A percentile compares a stretch with the other conserved stretches of the same genome.
These are phyloP conservation scores for Panicum miliaceum DNA, from an alignment of 176 grass and related monocot species.

Conservation along the genomic window DNA sequence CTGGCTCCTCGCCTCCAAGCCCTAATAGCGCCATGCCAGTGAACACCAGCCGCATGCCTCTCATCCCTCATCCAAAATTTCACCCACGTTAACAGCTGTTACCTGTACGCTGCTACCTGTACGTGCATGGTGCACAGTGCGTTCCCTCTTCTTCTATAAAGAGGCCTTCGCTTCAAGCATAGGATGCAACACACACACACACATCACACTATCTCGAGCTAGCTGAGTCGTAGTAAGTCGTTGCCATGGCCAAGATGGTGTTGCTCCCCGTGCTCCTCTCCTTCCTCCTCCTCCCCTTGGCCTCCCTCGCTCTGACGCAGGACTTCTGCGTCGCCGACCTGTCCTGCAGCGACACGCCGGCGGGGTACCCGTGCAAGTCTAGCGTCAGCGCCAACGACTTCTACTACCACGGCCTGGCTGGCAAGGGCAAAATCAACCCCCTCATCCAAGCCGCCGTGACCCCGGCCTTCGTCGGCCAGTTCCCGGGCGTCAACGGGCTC, in stretches of 20 bases:
- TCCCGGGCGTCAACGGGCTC: slow-evolving; percentile 78
- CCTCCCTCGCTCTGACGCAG: slow-evolving; percentile 46
- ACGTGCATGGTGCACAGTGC: background rate
- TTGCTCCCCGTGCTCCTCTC: slow-evolving; percentile 47
- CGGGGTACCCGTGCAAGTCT: slow-evolving; percentile 68
- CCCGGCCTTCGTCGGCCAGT: slow-evolving; percentile 71
- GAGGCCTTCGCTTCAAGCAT: background rate
- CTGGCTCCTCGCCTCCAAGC: slow-evolving; percentile 10
- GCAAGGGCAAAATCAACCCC: slow-evolving; percentile 50
- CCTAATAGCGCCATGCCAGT: slow-evolving; percentile 19
- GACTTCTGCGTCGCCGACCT: slow-evolving; percentile 84
- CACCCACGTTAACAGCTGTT: slow-evolving; percentile 20
- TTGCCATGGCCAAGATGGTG: slow-evolving; percentile 52
- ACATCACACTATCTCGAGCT: background rate
- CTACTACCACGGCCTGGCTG: slow-evolving; percentile 54
- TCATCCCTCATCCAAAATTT: slow-evolving; percentile 28
- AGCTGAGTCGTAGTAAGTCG: background rate
- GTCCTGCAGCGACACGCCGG: slow-evolving; percentile 55
- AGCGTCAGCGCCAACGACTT: slow-evolving; percentile 57
- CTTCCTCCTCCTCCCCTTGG: slow-evolving; percentile 45
- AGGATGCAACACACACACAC: background rate
- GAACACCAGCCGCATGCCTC: slow-evolving; percentile 34
- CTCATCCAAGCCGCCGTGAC: slow-evolving; percentile 67
- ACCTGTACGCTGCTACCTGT: background rate
- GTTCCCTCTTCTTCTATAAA: slow-evolving; percentile 12